A percentile compares a stretch with the other conserved stretches of the same genome.
phyloP scores from a whole-genome alignment of 2,329 filamentous ascomycete species.

The Clarireedia sp. region DNA sequence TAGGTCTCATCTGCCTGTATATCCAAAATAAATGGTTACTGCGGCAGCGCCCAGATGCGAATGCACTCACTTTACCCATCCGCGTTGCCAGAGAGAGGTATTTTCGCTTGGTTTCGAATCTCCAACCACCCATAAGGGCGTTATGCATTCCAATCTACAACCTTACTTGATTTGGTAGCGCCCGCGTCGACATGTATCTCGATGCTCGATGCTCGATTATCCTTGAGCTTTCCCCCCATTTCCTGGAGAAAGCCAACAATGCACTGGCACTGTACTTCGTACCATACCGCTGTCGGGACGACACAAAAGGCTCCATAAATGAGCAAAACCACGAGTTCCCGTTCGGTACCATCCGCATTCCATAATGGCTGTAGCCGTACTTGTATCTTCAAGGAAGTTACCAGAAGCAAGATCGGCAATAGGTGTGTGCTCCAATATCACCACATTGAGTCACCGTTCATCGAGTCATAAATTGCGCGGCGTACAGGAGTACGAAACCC shows the following conservation, averaged over 20 bases:
- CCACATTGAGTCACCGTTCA: slow-evolving; percentile 1
- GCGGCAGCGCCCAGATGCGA: neutral
- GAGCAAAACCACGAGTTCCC: slow-evolving; percentile 7
- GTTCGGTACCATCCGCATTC: slow-evolving; percentile 7
- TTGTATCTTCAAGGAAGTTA: slow-evolving; percentile 1
- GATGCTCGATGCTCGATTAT: slow-evolving; percentile 3
- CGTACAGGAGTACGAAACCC: neutral
- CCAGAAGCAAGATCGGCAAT: slow-evolving; percentile 2
- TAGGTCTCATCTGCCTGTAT: slow-evolving; percentile 4
- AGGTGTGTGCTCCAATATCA: neutral
- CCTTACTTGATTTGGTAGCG: slow-evolving; percentile 3
- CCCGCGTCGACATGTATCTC: slow-evolving; percentile 11
- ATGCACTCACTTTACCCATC: neutral
- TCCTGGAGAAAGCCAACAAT: neutral
- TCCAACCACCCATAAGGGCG: neutral
- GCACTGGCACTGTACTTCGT: neutral
- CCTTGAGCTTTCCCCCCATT: slow-evolving; percentile 15
- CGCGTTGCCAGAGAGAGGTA: neutral
- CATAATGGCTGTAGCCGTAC: neutral
- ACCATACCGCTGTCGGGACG: neutral
- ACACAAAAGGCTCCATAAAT: neutral
- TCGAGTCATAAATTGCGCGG: neutral
- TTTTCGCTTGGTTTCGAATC: too few relatives aligned
- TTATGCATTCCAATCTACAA: slow-evolving; percentile 9
- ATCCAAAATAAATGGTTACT: neutral